Base-by-base conservation (phyloP, 2,329 filamentous ascomycete species). In the Reticulascus tulasneorum region DNA sequence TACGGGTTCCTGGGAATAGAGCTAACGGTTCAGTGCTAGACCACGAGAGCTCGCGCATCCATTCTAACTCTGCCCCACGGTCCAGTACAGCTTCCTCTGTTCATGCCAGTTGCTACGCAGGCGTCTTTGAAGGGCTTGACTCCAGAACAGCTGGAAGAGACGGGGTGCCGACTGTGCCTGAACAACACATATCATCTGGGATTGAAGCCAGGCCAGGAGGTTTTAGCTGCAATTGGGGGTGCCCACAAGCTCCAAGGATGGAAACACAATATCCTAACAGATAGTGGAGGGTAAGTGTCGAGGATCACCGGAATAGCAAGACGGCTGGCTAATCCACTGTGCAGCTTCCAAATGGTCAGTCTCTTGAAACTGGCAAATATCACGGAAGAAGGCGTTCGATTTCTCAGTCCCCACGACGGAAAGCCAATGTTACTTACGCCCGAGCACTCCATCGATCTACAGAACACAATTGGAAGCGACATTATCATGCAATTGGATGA, bases 401-500 rank as follows among this genome's bases (percentile, higher is more conserved):
- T 98, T 56, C 74, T 95, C n/a, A 94, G 86, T 49, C 94, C 93
- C 0, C 93, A 98, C 58, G 93, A 97, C 67, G 89, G 90, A 22
- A 82, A 81, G 3, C 91, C 91, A 7, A 97, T 98, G 93, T 80
- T 98, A 9, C 79, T 98, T 29, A 98, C 93, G 0, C 93, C 93
- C 0, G 94, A 98, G 60, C 91, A 97, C 66, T 97, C 93, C 1
- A 96, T 98, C 51, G 84, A 82, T 9, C 74, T 98, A 4, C 93
- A 98, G 59, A 97, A 98, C 63, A 91, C 84, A 36, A 98, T 98
- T 53, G 93, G 93, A 46, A 94, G 88, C 46, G 93, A 98, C 63
- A 97, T 98, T 51, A 96, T 97, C 48, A 98, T 98, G 94, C 94
- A 98, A 64, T 80, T 98, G 5, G 93, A 98, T 69, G 94, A 98